phyloP scores from a whole-genome alignment of 2,329 filamentous ascomycete genomes.

The Clonostachys chloroleuca region DNA sequence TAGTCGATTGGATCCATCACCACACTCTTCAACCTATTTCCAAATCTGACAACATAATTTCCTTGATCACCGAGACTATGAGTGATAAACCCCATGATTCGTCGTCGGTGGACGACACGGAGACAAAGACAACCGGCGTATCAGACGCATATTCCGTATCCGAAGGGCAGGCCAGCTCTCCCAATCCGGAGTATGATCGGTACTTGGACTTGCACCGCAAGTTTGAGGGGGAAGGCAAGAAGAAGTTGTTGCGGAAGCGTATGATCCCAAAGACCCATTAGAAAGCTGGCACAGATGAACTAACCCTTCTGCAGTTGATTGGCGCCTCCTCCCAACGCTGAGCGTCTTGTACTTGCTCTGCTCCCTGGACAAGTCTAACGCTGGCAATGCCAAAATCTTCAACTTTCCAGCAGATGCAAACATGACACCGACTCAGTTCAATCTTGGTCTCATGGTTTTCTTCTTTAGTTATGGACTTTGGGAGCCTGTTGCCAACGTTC shows the following conservation, averaged over 20 bases:
- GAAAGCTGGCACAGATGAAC: not conserved
- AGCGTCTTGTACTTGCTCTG: not conserved
- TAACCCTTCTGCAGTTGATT: not conserved
- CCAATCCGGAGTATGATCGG: not conserved
- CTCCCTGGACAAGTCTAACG: not conserved
- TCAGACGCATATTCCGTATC: not conserved
- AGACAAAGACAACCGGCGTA: not conserved
- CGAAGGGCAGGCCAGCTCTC: not conserved
- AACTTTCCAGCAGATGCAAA: slow-evolving; percentile 6
- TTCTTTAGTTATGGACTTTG: slow-evolving; percentile 56
- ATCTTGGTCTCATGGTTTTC: not conserved
- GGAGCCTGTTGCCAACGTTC: slow-evolving; percentile 64
- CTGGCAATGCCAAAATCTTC: not conserved
- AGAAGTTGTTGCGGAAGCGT: not conserved
- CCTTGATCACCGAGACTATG: not conserved
- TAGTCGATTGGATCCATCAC: no score
- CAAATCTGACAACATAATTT: no score
- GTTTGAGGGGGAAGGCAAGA: not conserved
- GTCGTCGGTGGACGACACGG: not conserved
- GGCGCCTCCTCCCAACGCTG: not conserved
- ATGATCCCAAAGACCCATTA: not conserved
- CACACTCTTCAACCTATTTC: no score
- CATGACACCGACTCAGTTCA: slow-evolving; percentile 5
- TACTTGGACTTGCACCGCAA: not conserved
- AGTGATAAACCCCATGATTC: not conserved